phyloP scores from a whole-genome alignment of 805 yeast species.

The Ogataea nitratoaversa region DNA sequence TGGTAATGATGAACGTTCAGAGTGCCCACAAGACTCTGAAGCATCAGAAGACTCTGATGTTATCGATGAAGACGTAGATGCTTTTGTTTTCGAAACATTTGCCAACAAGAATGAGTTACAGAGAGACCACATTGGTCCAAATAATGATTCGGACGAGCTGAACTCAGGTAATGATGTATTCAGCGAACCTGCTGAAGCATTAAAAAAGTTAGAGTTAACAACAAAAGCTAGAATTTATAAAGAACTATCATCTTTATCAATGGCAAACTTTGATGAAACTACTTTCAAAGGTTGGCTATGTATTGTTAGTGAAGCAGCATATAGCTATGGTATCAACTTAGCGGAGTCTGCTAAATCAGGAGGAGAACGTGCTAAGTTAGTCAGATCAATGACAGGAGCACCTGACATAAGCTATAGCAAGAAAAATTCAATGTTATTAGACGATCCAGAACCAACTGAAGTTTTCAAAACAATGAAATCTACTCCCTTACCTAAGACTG shows the following conservation, averaged over 20 bases:
- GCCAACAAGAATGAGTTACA: too few species aligned
- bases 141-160: too few species aligned
- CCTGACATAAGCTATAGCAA: constrained; percentile 27
- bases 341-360: constrained; percentile 35
- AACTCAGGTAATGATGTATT: too few species aligned
- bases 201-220: constrained; percentile 21
- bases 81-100: too few species aligned
- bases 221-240: constrained; percentile 25
- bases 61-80: constrained; percentile 4
- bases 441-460: constrained; percentile 4
- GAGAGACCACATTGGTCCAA: too few species aligned
- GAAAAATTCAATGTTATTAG: constrained; percentile 30
- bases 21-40: neutral
- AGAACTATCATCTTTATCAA: constrained; percentile 19
- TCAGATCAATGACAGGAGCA: constrained; percentile 39
- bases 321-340: constrained; percentile 30
- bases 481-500: neutral
- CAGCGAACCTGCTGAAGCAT: constrained; percentile 21
- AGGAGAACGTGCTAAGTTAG: constrained; percentile 36
- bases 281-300: constrained; percentile 28
- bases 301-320: constrained; percentile 30
- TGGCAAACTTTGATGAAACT: constrained; percentile 21
- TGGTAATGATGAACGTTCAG: too few species aligned
- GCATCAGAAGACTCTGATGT: constrained; percentile 1
- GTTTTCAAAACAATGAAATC: constrained; percentile 1